phyloP scores from a whole-genome alignment of 1,284 basidiomycete species.

The Microstroma glucosiphilum region DNA sequence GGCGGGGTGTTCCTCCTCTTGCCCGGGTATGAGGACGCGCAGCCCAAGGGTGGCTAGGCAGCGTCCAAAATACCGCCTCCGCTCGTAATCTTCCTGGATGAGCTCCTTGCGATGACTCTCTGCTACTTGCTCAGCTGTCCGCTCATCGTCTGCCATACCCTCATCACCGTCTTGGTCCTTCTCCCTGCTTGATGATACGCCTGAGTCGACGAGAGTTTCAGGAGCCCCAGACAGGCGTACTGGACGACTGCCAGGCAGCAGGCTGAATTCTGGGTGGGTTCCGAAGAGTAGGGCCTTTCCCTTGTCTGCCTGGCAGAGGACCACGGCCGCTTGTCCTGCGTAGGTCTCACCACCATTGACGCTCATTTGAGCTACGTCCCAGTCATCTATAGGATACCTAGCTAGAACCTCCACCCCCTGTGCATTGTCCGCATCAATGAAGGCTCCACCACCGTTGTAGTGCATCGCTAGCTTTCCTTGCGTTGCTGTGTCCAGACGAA shows the following conservation, averaged over 20 bases:
- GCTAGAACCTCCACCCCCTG: slow-evolving; percentile 52
- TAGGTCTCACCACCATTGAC: slow-evolving; percentile 7
- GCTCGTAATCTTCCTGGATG: neutral
- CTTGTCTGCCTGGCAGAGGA: slow-evolving; percentile 56
- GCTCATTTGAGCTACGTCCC: neutral
- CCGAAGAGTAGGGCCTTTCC: slow-evolving; percentile 63
- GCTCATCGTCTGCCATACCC: neutral
- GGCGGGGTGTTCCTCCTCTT: neutral
- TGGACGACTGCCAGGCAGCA: slow-evolving; percentile 54
- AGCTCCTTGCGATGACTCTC: neutral
- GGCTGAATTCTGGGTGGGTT: slow-evolving; percentile 62
- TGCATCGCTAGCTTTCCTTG: slow-evolving; percentile 33
- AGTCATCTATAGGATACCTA: slow-evolving; percentile 42
- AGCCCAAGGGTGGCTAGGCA: neutral
- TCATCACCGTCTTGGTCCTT: neutral
- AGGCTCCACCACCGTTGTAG: slow-evolving; percentile 60
- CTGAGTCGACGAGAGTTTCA: neutral
- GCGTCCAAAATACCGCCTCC: neutral
- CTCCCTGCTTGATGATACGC: too few relatives aligned
- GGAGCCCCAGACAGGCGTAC: slow-evolving; percentile 16
- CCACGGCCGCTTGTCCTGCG: slow-evolving; percentile 55
- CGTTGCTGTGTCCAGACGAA: slow-evolving; percentile 33
- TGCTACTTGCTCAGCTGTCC: neutral
- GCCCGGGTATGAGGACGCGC: neutral
- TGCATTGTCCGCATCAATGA: slow-evolving; percentile 49